Evolutionary conservation across 257 asterid genomes (phyloP), one percentile per base, ranked within the genome.

Genomic region (Paulownia fortunei): DNA sequence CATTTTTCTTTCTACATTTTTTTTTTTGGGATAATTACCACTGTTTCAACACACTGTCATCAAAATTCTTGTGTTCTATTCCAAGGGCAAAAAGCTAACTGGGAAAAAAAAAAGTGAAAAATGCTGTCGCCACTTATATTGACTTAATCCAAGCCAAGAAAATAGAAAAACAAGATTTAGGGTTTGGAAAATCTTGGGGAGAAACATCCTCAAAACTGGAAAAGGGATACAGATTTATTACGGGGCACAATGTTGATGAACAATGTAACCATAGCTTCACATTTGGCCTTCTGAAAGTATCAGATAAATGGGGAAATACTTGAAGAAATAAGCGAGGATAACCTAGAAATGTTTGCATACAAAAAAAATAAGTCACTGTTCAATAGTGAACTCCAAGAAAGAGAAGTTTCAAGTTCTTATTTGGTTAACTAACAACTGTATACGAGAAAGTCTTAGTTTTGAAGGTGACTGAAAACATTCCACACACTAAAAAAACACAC

Each of bases 161-260:
- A 1, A 60, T 0, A 11, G 21, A 56, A 18, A 23, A 55, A 56
- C 18, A 60, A 64, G 51, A 54, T 55, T 79, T 80, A 79, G 88
- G 86, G 88, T 79, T 82, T 80, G 72, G 41, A 44, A 12, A 27
- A 41, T 55, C 27, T 11, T 42, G 62, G 10, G 60, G 30, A 3
- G 4, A 6, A 32, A 65, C 19, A 11, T n/a, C 15, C 30, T 58
- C 8, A 42, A 39, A 72, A 42, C 5, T 19, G 75, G 54, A 51
- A 21, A 34, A 26, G 12, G 6, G 56, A 23, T 44, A 55, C 52
- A 4, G 44, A 62, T 27, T 62, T 34, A 13, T 62, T 10, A 18
- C 63, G 4, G 61, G 37, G 13, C 46, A 54, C 60, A 75, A 87
- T 85, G 76, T 82, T 79, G 91, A 72, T 85, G 87, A 84, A 88